Conservation (phyloP, 305 asterid genomes). For the Solanum hybrid region DNA sequence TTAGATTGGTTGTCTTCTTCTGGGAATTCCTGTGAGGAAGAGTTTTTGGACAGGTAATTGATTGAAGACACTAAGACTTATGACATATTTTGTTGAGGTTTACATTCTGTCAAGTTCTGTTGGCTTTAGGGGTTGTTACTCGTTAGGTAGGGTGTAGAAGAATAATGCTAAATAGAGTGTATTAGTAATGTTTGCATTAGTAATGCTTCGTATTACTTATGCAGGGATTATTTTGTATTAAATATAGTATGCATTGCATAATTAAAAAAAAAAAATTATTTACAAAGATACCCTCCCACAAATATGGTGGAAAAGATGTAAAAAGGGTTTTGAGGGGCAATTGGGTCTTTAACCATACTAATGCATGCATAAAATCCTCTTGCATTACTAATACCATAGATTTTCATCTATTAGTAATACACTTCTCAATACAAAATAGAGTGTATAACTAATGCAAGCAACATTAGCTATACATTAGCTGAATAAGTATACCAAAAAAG, state of each 20-base stretch:
- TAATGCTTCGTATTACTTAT: background rate
- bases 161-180: background rate
- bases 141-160: background rate
- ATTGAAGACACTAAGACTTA: background rate
- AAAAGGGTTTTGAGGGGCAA: background rate
- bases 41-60: constrained; percentile 69
- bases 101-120: background rate
- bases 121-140: background rate
- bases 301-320: background rate
- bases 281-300: background rate
- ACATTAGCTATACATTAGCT: background rate
- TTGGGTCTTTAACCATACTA: background rate
- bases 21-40: constrained; percentile 91
- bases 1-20: constrained; percentile 94
- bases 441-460: background rate
- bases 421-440: background rate
- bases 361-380: background rate
- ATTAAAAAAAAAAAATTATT: too few species aligned
- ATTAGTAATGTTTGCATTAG: background rate
- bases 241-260: background rate
- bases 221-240: too few species aligned
- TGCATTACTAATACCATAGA: background rate
- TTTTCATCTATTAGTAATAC: background rate
- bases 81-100: background rate
- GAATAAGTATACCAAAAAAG: background rate